Conservation (phyloP, 2,329 filamentous ascomycete species). For the Aspergillus sp. region DNA sequence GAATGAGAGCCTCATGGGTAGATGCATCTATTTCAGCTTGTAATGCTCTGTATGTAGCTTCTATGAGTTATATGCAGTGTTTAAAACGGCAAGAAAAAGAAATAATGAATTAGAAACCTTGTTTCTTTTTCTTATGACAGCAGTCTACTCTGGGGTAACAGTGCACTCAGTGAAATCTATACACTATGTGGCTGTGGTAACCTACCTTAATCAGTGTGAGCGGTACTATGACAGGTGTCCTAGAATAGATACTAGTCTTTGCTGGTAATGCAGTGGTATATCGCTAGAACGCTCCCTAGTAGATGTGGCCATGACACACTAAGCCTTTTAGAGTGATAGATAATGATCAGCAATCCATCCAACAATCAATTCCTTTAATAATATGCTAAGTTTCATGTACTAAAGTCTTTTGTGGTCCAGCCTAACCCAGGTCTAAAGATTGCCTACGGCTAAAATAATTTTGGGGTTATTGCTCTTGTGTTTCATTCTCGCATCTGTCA, state of each 20-base stretch:
- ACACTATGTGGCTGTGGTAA: too few species aligned
- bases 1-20: neutral
- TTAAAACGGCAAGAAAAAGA: neutral
- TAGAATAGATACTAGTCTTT: too few species aligned
- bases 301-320: too few species aligned
- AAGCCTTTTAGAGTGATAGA: neutral
- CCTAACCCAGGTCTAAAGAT: neutral
- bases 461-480: too few species aligned
- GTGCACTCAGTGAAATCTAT: neutral
- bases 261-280: too few species aligned
- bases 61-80: neutral
- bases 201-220: too few species aligned
- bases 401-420: neutral
- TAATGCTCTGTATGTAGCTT: neutral
- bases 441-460: neutral
- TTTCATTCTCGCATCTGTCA: too few species aligned
- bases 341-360: neutral
- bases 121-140: neutral
- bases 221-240: too few species aligned
- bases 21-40: neutral
- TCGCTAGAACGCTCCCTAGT: too few species aligned
- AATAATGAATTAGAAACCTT: neutral
- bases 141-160: neutral
- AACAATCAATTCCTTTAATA: neutral
- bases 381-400: neutral